These are phyloP conservation scores for Paxillus rubicundulus DNA, from an alignment of 768 basidiomycete species.

Conservation along the genomic window DNA sequence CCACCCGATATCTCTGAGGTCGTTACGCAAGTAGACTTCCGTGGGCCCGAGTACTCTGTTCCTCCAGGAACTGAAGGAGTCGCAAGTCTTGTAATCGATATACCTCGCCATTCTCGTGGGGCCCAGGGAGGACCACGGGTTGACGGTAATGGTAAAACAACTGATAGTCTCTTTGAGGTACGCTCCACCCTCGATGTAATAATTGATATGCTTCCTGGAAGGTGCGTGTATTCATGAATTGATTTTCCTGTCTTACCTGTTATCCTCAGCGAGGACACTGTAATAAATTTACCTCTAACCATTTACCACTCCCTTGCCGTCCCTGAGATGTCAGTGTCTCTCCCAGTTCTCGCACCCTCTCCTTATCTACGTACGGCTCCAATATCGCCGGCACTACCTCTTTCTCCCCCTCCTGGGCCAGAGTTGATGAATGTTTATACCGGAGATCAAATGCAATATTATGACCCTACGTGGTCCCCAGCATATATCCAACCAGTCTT, in stretches of 20 bases:
- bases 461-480: slow-evolving; percentile 8
- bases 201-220: slow-evolving; percentile 65
- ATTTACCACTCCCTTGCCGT: slow-evolving; percentile 64
- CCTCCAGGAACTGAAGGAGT: slow-evolving; percentile 74
- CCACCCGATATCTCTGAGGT: slow-evolving; percentile 58
- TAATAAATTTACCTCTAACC: slow-evolving; percentile 59
- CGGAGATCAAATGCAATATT: slow-evolving; percentile 8
- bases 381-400: slow-evolving; percentile 16
- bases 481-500: slow-evolving; percentile 1
- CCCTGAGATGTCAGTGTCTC: slow-evolving; percentile 37
- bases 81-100: slow-evolving; percentile 75
- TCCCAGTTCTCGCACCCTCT: slow-evolving; percentile 13
- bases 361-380: slow-evolving; percentile 20
- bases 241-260: slow-evolving; percentile 9
- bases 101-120: slow-evolving; percentile 64
- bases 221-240: slow-evolving; percentile 40
- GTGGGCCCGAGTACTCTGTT: slow-evolving; percentile 72
- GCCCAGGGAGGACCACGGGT: slow-evolving; percentile 60
- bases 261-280: slow-evolving; percentile 61
- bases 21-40: slow-evolving; percentile 65
- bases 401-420: slow-evolving; percentile 25
- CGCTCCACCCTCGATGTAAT: slow-evolving; percentile 59
- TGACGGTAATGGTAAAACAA: slow-evolving; percentile 44
- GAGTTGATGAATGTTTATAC: slow-evolving; percentile 8
- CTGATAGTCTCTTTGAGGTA: slow-evolving; percentile 67